Evolutionary conservation across 202 grass and related monocot genomes (phyloP).

Genomic region (Saccharum hybrid): DNA sequence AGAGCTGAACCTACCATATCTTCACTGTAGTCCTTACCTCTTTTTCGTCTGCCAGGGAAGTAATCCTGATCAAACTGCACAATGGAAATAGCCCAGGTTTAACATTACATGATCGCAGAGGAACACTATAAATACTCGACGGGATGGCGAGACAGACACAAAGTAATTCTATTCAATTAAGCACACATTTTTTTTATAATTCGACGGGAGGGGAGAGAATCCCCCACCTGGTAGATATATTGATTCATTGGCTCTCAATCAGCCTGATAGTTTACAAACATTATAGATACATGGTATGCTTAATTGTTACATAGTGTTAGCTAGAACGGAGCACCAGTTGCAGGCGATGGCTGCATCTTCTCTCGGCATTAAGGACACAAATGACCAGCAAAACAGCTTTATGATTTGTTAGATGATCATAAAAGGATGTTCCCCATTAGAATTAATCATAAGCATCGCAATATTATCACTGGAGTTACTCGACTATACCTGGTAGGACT

Average conservation of each 20-base stretch:
- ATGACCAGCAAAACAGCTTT: conserved; percentile 21
- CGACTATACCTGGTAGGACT: conserved; percentile 77
- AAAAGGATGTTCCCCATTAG: neutral
- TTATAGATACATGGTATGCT: no score
- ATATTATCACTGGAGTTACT: conserved; percentile 17
- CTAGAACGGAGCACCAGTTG: no score
- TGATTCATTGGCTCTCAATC: no score
- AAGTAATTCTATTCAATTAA: conserved; percentile 7
- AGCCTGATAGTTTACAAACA: no score
- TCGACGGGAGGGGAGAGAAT: no score
- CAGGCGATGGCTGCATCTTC: no score
- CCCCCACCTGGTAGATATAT: no score
- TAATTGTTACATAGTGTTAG: no score
- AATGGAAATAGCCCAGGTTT: conserved; percentile 39
- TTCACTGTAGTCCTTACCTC: conserved; percentile 91
- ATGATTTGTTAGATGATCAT: neutral
- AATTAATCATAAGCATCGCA: neutral
- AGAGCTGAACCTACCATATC: conserved; percentile 78
- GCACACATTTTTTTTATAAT: neutral
- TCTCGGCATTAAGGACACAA: neutral
- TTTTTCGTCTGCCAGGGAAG: conserved; percentile 93
- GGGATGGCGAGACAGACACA: neutral
- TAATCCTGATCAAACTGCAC: conserved; percentile 97
- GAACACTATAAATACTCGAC: neutral
- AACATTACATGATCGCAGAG: neutral